A percentile compares a stretch with the other conserved stretches of the same genome.
Evolutionary conservation across 2,329 filamentous ascomycete genomes (phyloP).

Genomic region (Paecilomyces fulvus): DNA sequence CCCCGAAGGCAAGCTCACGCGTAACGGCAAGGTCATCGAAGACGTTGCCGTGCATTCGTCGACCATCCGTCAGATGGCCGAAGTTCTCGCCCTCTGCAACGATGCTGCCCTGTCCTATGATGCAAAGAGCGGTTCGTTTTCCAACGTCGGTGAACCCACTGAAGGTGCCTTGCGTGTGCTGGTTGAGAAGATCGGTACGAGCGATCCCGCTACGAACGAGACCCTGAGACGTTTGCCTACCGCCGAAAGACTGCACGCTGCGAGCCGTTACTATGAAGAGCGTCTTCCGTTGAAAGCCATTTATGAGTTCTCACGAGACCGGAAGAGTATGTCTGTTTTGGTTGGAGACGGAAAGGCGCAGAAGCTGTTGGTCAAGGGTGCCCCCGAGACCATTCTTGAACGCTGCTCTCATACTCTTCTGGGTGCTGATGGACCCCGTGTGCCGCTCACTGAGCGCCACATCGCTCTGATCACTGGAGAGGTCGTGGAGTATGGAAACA

Average conservation of each 20-base stretch:
- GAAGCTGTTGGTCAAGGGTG: conserved; percentile 90
- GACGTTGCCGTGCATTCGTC: conserved; percentile 63
- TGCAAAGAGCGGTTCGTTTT: conserved; percentile 61
- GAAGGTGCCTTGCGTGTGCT: conserved; percentile 87
- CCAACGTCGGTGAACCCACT: conserved; percentile 85
- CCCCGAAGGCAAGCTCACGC: conserved; percentile 66
- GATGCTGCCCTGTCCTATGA: conserved; percentile 79
- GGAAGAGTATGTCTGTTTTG: conserved; percentile 98
- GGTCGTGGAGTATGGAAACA: conserved; percentile 82
- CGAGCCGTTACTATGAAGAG: conserved; percentile 77
- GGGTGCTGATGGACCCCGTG: conserved; percentile 69
- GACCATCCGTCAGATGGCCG: conserved; percentile 70
- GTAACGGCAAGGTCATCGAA: conserved; percentile 57
- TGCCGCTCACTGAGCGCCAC: conserved; percentile 62
- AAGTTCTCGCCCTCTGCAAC: conserved; percentile 72
- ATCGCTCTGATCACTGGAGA: conserved; percentile 64
- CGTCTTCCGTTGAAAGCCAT: conserved; percentile 68
- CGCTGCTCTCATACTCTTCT: conserved; percentile 77
- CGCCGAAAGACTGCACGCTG: conserved; percentile 63
- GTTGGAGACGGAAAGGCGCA: conserved; percentile 62
- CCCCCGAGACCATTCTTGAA: conserved; percentile 87
- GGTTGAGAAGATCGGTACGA: conserved; percentile 88
- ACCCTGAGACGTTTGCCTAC: conserved; percentile 40
- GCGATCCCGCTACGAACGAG: conserved; percentile 53
- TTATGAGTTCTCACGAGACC: conserved; percentile 93